Base-by-base conservation (phyloP, 176 grass and related monocot species). In the Puccinellia tenuiflora region DNA sequence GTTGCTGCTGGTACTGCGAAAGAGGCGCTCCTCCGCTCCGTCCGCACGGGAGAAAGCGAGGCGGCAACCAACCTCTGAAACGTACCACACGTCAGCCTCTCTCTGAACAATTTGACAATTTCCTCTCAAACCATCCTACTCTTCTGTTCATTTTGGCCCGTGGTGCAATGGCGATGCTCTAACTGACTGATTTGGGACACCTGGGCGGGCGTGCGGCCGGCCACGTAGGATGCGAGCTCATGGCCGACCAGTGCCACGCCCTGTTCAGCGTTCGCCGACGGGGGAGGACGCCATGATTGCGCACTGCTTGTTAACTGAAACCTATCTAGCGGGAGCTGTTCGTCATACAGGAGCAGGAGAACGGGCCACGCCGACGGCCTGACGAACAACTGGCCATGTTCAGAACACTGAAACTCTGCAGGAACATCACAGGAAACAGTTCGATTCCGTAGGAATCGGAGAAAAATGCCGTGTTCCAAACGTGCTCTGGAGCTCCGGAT, bases 21-120 rank as follows among this genome's bases (percentile, higher is more conserved):
- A 48, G 24, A 37, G 55, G 75, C 48, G 31, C 78, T 68, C 56
- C 61, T 85, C 30, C 69, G 16, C 65, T 68, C 83, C 56, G 51
- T 85, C 30, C 69, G 16, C 65, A 76, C 83, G 52, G 50, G 72
- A 34, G 88, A 90, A 47, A 90, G 79, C n/a, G 79, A 90, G 73
- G 54, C 78, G 64, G 88, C 83, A 86, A 90, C 88, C 65, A 70
- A 70, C 83, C 73, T 53, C 72, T 38, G 30, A 11, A n/a, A 68
- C 50, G 24, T 13, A 69, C n/a, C n/a, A n/a, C 72, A 43, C 61
- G 15, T 26, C 85, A 53, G 45, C 25, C 34, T 7, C 9, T 20
- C 26, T 34, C 39, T 9, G 26, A 15, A 45, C 50, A 1, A 50
- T 68, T 71, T 73, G 70, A 73, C 70, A 16, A 73, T 50, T 73